Base-by-base conservation (phyloP, 345 rosid species). In the Eucalyptus tenuipes region DNA sequence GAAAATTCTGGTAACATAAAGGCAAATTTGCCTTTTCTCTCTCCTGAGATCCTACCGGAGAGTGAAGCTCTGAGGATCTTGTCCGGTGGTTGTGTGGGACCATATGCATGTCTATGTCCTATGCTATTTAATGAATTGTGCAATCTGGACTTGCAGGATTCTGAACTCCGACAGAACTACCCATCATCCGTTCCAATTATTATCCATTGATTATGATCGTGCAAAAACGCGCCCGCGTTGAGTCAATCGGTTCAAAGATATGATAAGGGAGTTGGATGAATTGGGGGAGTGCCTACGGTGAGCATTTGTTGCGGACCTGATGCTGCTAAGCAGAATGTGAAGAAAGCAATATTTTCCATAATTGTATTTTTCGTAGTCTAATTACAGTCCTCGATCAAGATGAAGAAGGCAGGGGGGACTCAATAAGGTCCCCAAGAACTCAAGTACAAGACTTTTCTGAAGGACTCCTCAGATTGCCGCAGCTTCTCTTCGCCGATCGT, bases 361-460 rank as follows among this genome's bases (percentile, higher is more conserved):
- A n/a, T 17, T 1, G 37, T 10, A 2, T 4, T 48, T 27, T 8
- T 48, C 13, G 10, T 13, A 22, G 44, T 13, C 3, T 75, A 20
- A 75, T 18, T 40, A 40, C 84, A 20, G 14, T 20, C 47, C 44
- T 40, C 47, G 24, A 75, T 75, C 47, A 75, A 75, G 27, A 71
- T 37, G 47, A 40, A 40, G 47, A 24, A 75, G 42, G 5, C 8
- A 25, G 61, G 61, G 29, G 61, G 84, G 40, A n/a, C 84, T 88
- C 89, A 91, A 87, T 66, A 89, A n/a, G 92, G 91, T 91, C 93
- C 95, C 94, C 92, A 92, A 85, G 94, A 94, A 85, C 91, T 89
- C 91, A 93, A 86, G 22, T 89, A 87, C 91, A 93, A 40, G 57
- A 92, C 92, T 87, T 91, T 93, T 88, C 90, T 91, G 89, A 89